Evolutionary conservation across 164 flowering plant species (phyloP), one percentile per base, ranked within the genome.

Genomic region (Vitis labrusca): DNA sequence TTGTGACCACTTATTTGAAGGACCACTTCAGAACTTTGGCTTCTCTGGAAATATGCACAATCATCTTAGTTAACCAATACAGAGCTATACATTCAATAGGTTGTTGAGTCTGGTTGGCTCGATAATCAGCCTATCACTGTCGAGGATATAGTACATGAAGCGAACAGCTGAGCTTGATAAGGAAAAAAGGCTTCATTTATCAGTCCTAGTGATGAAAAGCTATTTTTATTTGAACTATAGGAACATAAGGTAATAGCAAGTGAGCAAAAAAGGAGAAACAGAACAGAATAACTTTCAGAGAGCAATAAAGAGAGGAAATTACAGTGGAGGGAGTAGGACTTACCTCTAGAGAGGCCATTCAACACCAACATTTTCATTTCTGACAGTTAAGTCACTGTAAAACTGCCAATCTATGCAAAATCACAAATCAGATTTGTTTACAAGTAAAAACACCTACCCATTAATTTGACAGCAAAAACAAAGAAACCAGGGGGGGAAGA

Each of bases 1-100:
- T 66, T 30, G 77, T 76, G 82, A 50, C 77, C 79, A 73, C 79
- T 50, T 64, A 66, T 51, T 51, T 55, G 44, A 72, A 73, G 78
- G 80, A 76, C 76, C 77, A 76, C 73, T 47, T 64, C 48, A 47
- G 9, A 19, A 50, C 50, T 52, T 71, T 76, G 65, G 73, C 62
- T 59, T 64, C 29, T 51, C 58, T 51, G 61, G 61, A 15, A 60
- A 60, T 17, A 72, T 14, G 30, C 9, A 37, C 5, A 11, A 50
- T n/a, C 17, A 9, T n/a, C 53, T 15, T 62, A 51, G 11, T 62
- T 44, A 47, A 16, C 30, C 13, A n/a, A 30, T 47, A 12, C 50
- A 48, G 52, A 9, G 52, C 29, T 62, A 50, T 47, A 30, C 10
- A 50, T 9, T 60, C 52, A 48, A 54, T 54, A 44, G 17, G 47